Evolutionary conservation across 805 yeast species (phyloP), one percentile per base, ranked within the genome.

Genomic region (Zygosaccharomyces bailii): DNA sequence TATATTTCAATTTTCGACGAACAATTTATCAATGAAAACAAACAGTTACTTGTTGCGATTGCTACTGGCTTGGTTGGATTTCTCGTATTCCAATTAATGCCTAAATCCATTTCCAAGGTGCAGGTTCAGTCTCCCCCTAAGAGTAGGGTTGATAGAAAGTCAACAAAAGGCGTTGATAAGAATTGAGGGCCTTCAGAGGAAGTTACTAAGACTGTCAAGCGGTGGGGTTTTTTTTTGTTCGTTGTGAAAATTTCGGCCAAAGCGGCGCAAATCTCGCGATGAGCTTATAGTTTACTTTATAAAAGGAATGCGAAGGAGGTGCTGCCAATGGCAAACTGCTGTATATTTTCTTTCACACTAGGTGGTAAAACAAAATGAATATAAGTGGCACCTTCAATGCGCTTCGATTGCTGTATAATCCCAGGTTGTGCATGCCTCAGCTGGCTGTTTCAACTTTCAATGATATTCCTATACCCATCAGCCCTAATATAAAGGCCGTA

Each of bases 301-400:
- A n/a, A 16, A 7, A n/a, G 13, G 13, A 27, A 27, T 25, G 33
- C 5, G 14, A 8, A 13, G 20, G 17, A 25, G 20, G 17, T 16
- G 20, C 25, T 9, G n/a, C n/a, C n/a, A n/a, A n/a, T n/a, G n/a
- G n/a, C n/a, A n/a, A n/a, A n/a, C n/a, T n/a, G n/a, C n/a, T 37
- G 40, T 18, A 24, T 37, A 37, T n/a, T 16, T 37, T 37, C 10
- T 37, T 20, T 31, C 25, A 37, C 32, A 25, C 25, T 37, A 16
- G 32, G 14, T 17, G 32, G 40, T 17, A 25, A 21, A 13, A 18
- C 17, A 29, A 8, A 27, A 68, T 83, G 76, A 87, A 87, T 63
- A 62, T 85, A 38, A 84, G 91, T 62, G 96, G 90, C 1, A 84
- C 93, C 0, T 51, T 86, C 18, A 86, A 87, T 56, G 78, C 79